phyloP scores from a whole-genome alignment of 2,329 filamentous ascomycete species.

The Lasiodiplodia theobromae region DNA sequence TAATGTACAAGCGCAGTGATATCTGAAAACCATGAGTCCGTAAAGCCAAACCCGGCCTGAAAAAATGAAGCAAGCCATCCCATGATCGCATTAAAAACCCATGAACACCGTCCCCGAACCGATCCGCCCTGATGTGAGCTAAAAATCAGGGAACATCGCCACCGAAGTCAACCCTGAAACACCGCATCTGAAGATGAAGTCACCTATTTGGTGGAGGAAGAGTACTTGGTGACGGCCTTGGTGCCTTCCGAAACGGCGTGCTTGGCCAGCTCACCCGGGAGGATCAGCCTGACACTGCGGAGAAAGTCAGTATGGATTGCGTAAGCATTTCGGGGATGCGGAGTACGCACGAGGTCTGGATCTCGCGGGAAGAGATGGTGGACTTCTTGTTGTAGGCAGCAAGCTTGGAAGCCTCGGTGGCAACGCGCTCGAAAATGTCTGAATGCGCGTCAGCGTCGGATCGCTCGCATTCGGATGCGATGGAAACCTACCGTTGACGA shows the following conservation, averaged over 20 bases:
- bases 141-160: constrained; percentile 31
- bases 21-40: constrained; percentile 32
- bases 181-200: constrained; percentile 29
- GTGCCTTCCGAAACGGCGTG: constrained; percentile 99
- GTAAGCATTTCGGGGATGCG: not conserved
- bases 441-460: constrained; percentile 31
- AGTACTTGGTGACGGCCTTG: constrained; percentile 99
- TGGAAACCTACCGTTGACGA: constrained; percentile 84
- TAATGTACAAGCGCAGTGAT: constrained; percentile 47
- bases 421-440: constrained; percentile 99
- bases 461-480: not conserved
- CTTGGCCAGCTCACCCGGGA: constrained; percentile 98
- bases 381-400: constrained; percentile 99
- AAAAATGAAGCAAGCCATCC: constrained; percentile 52
- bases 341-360: constrained; percentile 83
- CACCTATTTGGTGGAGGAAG: constrained; percentile 95
- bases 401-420: constrained; percentile 98
- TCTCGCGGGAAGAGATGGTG: constrained; percentile 98
- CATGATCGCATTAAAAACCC: constrained; percentile 61
- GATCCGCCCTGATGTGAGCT: constrained; percentile 29
- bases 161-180: constrained; percentile 29
- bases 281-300: constrained; percentile 84
- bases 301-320: constrained; percentile 38
- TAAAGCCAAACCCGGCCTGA: constrained; percentile 38
- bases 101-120: constrained; percentile 42